These are phyloP conservation scores for Symbiodinium pilosum DNA, from an alignment of 73 alveolate genomes.

Conservation along the genomic window DNA sequence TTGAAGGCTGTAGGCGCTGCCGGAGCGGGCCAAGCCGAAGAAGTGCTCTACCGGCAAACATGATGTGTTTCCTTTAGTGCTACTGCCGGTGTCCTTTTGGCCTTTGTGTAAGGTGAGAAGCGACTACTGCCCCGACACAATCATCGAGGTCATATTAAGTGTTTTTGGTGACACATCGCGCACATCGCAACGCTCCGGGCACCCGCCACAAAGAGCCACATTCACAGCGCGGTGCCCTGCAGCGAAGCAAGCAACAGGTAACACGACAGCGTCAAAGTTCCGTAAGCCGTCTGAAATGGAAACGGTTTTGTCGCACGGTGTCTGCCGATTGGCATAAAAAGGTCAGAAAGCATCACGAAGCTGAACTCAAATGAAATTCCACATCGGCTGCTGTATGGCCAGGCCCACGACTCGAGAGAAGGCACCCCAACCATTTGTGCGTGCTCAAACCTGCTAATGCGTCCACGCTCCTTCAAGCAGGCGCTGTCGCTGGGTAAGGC, in stretches of 20 bases:
- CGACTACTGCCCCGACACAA: too few species aligned
- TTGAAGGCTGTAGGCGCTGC: too few species aligned
- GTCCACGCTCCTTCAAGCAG: background rate
- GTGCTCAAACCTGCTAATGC: background rate
- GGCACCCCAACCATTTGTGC: background rate
- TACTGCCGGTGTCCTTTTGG: too few species aligned
- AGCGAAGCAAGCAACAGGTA: background rate
- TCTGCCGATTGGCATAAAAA: background rate
- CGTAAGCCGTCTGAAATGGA: background rate
- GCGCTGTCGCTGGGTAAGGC: background rate
- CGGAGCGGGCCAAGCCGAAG: too few species aligned
- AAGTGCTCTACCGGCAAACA: too few species aligned
- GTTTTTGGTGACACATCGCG: too few species aligned
- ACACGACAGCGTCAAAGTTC: background rate
- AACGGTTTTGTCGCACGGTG: background rate
- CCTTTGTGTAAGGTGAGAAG: too few species aligned
- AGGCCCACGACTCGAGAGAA: too few species aligned
- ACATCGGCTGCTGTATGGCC: background rate
- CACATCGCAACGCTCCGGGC: too few species aligned
- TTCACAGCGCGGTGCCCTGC: background rate
- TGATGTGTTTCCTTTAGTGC: too few species aligned
- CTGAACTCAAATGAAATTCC: background rate
- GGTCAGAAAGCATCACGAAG: background rate
- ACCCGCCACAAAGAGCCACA: too few species aligned
- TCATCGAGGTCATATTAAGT: too few species aligned